A percentile compares a stretch with the other conserved stretches of the same genome.
Evolutionary conservation across 352 stramenopile genomes (phyloP).

Genomic region (Nothophytophthora sp.): DNA sequence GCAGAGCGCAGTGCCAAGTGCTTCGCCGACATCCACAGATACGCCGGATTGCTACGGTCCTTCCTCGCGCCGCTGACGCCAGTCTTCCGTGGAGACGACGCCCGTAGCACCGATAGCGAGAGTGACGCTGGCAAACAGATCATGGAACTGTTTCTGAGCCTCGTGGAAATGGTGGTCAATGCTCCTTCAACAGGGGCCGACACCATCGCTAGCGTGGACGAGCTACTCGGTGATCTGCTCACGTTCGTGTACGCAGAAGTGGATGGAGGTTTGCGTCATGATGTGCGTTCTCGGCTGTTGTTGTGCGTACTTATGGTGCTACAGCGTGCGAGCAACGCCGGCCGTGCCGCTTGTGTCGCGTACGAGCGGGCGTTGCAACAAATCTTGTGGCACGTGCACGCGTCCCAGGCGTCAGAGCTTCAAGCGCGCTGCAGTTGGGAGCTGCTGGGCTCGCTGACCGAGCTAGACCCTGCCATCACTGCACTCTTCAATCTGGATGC

Average conservation of each 20-base stretch:
- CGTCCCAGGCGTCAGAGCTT: conserved; percentile 22
- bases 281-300: conserved; percentile 43
- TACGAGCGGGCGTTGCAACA: conserved; percentile 65
- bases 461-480: conserved; percentile 57
- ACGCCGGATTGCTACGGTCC: conserved; percentile 19
- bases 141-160: conserved; percentile 26
- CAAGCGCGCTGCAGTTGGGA: conserved; percentile 54
- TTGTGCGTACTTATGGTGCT: conserved; percentile 56
- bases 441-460: conserved; percentile 48
- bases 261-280: conserved; percentile 24
- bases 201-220: conserved; percentile 31
- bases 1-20: conserved; percentile 14
- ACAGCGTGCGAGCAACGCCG: conserved; percentile 55
- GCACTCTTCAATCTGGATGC: conserved; percentile 68
- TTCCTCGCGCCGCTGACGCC: conserved; percentile 25
- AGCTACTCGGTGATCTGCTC: conserved; percentile 39
- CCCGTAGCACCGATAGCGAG: not conserved
- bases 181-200: conserved; percentile 13
- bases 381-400: conserved; percentile 46
- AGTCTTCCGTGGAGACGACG: conserved; percentile 12
- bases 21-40: conserved; percentile 31
- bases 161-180: conserved; percentile 39
- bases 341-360: conserved; percentile 37
- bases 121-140: conserved; percentile 1
- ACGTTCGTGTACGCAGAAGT: conserved; percentile 47